Conservation (phyloP, 2,329 filamentous ascomycete species). For the Colletotrichum aenigma region DNA sequence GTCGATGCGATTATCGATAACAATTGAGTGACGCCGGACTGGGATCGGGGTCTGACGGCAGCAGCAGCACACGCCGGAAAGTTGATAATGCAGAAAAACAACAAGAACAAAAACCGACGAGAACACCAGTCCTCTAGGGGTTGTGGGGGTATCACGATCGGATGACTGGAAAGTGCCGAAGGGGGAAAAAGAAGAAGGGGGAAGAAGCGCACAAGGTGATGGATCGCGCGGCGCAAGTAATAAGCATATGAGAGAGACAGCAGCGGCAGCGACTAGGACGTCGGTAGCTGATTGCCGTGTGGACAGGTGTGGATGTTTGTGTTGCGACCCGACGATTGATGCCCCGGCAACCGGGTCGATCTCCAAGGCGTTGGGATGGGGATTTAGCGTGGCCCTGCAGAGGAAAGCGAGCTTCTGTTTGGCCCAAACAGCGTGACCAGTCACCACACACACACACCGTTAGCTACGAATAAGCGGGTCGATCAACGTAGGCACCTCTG, state of each 20-base stretch:
- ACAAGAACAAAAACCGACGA: conserved; percentile 6
- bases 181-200: neutral
- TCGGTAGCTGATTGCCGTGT: neutral
- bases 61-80: neutral
- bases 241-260: conserved; percentile 7
- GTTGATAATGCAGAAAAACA: conserved; percentile 11
- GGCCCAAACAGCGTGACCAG: neutral
- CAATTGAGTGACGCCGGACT: neutral
- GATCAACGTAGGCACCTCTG: neutral
- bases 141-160: conserved; percentile 2
- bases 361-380: conserved; percentile 13
- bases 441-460: neutral
- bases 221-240: neutral
- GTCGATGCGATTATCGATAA: neutral
- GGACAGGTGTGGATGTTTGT: conserved; percentile 10
- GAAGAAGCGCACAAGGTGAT: neutral
- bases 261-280: neutral
- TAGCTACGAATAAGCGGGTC: neutral
- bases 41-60: neutral
- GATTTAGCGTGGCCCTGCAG: conserved; percentile 4
- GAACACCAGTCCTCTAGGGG: conserved; percentile 15
- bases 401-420: neutral
- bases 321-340: conserved; percentile 22
- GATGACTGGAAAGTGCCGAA: neutral
- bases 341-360: conserved; percentile 24